phyloP scores from a whole-genome alignment of 2,329 filamentous ascomycete genomes.

The Pseudofabraea citricarpa region DNA sequence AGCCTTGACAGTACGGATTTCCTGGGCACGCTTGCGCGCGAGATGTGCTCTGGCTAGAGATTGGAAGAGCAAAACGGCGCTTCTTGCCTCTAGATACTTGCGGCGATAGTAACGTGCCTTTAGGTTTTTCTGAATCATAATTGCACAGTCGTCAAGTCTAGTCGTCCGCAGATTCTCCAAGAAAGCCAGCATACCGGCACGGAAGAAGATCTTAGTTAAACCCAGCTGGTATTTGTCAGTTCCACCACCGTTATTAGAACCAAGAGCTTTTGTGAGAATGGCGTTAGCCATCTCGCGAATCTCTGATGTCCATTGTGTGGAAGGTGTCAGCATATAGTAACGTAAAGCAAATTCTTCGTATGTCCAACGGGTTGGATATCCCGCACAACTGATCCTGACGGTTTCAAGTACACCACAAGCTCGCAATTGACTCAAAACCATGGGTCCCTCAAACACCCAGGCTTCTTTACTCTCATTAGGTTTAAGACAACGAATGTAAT shows the following conservation, averaged over 20 bases:
- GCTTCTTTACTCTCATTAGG: constrained; percentile 95
- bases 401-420: constrained; percentile 99
- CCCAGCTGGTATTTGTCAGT: constrained; percentile 96
- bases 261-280: constrained; percentile 84
- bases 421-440: constrained; percentile 95
- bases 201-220: constrained; percentile 98
- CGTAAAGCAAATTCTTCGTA: constrained; percentile 97
- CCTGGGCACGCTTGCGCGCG: constrained; percentile 72
- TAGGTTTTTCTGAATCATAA: constrained; percentile 98
- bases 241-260: constrained; percentile 66
- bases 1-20: constrained; percentile 77
- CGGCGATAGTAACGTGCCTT: constrained; percentile 92
- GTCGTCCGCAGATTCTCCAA: constrained; percentile 89
- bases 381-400: constrained; percentile 93
- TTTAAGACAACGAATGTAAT: constrained; percentile 99
- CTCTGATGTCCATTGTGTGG: constrained; percentile 84
- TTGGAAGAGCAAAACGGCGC: constrained; percentile 77
- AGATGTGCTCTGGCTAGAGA: constrained; percentile 71
- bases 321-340: constrained; percentile 97
- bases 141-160: constrained; percentile 86
- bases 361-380: constrained; percentile 96
- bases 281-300: constrained; percentile 92
- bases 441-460: constrained; percentile 98
- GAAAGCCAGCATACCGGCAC: constrained; percentile 97
- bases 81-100: constrained; percentile 81